Percentiles rank a stretch among this genome's conserved stretches.
Evolutionary conservation across 2,329 filamentous ascomycete genomes (phyloP).

Genomic region (Colletotrichum lentis): DNA sequence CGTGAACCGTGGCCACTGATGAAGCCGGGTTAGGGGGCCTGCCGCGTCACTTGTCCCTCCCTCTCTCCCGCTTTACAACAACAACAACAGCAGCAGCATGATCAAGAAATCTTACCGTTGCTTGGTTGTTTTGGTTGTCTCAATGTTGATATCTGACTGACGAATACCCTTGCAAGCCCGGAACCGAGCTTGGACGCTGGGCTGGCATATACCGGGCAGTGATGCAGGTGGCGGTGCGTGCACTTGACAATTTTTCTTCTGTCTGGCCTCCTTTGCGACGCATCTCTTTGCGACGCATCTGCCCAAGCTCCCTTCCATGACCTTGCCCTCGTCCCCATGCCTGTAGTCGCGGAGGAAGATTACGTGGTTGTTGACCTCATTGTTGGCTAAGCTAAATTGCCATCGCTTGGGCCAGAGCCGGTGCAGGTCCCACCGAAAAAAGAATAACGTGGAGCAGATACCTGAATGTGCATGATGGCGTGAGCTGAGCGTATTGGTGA

Average conservation of each 20-base stretch:
- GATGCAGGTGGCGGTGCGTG: conserved; percentile 38
- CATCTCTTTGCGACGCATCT: background rate
- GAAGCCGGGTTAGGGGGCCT: conserved; percentile 10
- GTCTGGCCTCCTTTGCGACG: background rate
- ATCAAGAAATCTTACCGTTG: background rate
- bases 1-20: background rate
- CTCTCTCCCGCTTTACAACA: background rate
- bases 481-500: background rate
- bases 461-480: conserved; percentile 9
- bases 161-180: background rate
- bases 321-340: conserved; percentile 9
- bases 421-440: conserved; percentile 14
- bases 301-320: conserved; percentile 16
- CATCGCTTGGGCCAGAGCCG: background rate
- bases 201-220: conserved; percentile 22
- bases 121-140: background rate
- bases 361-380: background rate
- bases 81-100: background rate
- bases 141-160: conserved; percentile 14
- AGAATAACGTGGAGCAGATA: conserved; percentile 17
- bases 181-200: background rate
- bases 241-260: conserved; percentile 16
- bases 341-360: conserved; percentile 9
- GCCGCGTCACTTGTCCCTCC: background rate
- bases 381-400: background rate